These are phyloP conservation scores for Castanea sativa DNA, from an alignment of 306 rosid species.

Conservation along the genomic window DNA sequence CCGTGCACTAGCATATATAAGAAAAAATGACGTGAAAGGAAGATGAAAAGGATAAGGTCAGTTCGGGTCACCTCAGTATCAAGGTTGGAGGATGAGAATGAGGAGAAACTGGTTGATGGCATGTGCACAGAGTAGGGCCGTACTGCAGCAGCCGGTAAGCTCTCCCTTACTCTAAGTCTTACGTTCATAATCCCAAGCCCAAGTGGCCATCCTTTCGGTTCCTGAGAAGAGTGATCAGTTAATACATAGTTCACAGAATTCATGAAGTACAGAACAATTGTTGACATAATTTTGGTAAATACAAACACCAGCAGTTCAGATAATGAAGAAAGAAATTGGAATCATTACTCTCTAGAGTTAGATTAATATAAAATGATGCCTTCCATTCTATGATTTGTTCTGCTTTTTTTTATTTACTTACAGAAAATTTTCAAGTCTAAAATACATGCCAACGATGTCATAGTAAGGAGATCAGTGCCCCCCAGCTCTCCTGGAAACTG, in stretches of 20 bases:
- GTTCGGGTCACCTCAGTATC: slow-evolving; percentile 65
- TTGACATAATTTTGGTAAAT: background rate
- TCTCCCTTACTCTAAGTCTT: slow-evolving; percentile 52
- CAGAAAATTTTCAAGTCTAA: no score
- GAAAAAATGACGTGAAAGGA: background rate
- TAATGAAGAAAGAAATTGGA: background rate
- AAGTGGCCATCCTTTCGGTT: slow-evolving; percentile 75
- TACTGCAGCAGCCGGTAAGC: slow-evolving; percentile 32
- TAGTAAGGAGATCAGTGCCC: no score
- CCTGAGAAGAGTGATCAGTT: slow-evolving; percentile 33
- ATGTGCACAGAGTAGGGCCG: slow-evolving; percentile 32
- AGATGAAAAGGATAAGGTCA: background rate
- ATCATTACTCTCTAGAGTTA: background rate
- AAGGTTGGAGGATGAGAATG: slow-evolving; percentile 78
- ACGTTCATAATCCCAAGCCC: slow-evolving; percentile 62
- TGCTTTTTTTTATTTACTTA: background rate
- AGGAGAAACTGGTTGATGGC: slow-evolving; percentile 69
- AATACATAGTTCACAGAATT: background rate
- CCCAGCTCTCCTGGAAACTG: no score
- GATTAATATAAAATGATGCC: background rate
- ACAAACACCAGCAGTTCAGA: background rate
- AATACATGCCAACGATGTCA: no score
- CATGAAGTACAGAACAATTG: background rate
- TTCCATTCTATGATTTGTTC: background rate
- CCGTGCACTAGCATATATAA: no score